Evolutionary conservation across 257 asterid genomes (phyloP), one percentile per base, ranked within the genome.

Genomic region (Sherardia arvensis): DNA sequence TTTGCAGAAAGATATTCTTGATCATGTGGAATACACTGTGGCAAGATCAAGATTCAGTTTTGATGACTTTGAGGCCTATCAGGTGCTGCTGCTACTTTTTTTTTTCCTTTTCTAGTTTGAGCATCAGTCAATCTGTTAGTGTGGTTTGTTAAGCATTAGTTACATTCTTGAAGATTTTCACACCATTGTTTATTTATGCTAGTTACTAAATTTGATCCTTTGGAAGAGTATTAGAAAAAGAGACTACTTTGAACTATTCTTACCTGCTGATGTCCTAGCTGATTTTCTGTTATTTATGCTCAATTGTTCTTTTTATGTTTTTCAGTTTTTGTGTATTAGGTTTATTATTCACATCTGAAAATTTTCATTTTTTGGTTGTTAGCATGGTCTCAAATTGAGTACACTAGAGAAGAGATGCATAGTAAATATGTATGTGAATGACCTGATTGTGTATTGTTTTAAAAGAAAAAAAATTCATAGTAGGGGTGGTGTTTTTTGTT

Each of bases 41-140:
- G 82, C 85, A 43, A 72, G 85, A 71, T 80, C 85, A 22, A 77
- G 83, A 73, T 80, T 80, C 68, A 77, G 67, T 61, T 80, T 80
- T 72, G 85, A 80, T 72, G 85, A 77, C 71, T 80, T 80, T 73
- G 85, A 80, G 73, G 85, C 85, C 55, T 80, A 74, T 59, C 85
- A 80, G 75, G 85, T 80, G 61, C 1, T 57, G n/a, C 7, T 15
- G 8, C 5, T 43, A 43, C 51, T 56, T 7, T 4, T 28, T 56
- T 7, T 4, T 28, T 27, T 56, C 28, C 61, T 27, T 56, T 28
- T 15, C 1, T 27, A 18, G 27, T 28, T 18, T 27, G 48, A 25
- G 17, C 21, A 23, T 54, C 9, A 4, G 23, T 6, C 51, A 4
- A 15, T 43, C 21, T 43, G 3, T 43, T 43, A 43, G 3, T 30